These are phyloP conservation scores for Aureobasidium subglaciale DNA, from an alignment of 2,329 filamentous ascomycete species.

Conservation along the genomic window DNA sequence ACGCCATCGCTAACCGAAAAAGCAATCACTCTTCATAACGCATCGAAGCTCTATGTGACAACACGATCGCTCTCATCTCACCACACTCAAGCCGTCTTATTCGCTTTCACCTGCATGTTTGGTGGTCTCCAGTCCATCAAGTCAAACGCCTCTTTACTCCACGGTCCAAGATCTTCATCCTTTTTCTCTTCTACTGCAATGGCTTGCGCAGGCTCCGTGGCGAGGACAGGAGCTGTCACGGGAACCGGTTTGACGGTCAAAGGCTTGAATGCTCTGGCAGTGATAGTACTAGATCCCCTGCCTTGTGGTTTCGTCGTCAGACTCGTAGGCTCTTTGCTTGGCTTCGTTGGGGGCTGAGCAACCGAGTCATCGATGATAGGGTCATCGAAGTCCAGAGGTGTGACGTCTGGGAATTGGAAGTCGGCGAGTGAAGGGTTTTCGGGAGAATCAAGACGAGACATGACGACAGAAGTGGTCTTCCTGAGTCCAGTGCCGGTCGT, in stretches of 20 bases:
- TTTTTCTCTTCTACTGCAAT: slow-evolving; percentile 18
- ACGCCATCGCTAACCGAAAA: not conserved
- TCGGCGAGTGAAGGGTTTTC: slow-evolving; percentile 15
- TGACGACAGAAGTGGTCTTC: not conserved
- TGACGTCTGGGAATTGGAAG: not conserved
- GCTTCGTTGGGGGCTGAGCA: not conserved
- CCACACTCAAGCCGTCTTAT: not conserved
- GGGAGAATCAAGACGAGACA: not conserved
- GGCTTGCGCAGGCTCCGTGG: slow-evolving; percentile 1
- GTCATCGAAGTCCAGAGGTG: not conserved
- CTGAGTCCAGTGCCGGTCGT: not conserved
- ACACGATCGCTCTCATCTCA: not conserved
- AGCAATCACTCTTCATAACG: not conserved
- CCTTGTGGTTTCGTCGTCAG: not conserved
- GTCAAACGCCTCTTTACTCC: slow-evolving; percentile 63
- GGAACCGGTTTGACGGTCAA: slow-evolving; percentile 20
- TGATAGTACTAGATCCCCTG: slow-evolving; percentile 11
- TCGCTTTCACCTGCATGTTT: slow-evolving; percentile 23
- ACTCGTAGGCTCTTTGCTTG: not conserved
- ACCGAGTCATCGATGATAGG: not conserved
- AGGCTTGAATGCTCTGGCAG: slow-evolving; percentile 25
- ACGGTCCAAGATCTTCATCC: slow-evolving; percentile 48
- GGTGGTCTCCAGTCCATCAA: slow-evolving; percentile 55
- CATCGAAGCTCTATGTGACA: not conserved
- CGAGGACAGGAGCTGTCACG: slow-evolving; percentile 9